These are phyloP conservation scores for Russula earlei DNA, from an alignment of 768 basidiomycete genomes.

Conservation along the genomic window DNA sequence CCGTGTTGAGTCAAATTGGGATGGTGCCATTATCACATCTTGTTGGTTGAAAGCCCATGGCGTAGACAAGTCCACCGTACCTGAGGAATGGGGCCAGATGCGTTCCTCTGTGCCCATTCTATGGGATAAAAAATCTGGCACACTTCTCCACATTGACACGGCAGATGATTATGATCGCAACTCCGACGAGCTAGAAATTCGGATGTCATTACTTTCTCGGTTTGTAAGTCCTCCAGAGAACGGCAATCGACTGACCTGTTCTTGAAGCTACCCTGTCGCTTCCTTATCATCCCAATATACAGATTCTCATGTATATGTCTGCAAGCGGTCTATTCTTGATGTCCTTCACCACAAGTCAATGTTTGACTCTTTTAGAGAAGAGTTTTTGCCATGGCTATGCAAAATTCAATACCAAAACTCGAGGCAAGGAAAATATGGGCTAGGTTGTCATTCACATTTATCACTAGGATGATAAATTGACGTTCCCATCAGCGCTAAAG, in stretches of 20 bases:
- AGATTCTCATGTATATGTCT: constrained; percentile 90
- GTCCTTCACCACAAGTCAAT: constrained; percentile 56
- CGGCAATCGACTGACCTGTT: background rate
- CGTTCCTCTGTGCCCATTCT: constrained; percentile 43
- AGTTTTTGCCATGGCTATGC: constrained; percentile 89
- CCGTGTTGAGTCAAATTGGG: constrained; percentile 56
- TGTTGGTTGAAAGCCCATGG: constrained; percentile 51
- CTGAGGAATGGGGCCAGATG: constrained; percentile 59
- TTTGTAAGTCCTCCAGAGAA: constrained; percentile 28
- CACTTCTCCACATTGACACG: constrained; percentile 65
- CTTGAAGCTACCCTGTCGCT: constrained; percentile 56
- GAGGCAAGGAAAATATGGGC: constrained; percentile 50
- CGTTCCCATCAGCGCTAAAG: constrained; percentile 34
- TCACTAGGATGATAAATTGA: background rate
- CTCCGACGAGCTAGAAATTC: constrained; percentile 59
- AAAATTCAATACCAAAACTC: constrained; percentile 69
- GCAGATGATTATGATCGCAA: constrained; percentile 59
- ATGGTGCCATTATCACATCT: constrained; percentile 53
- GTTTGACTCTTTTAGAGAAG: constrained; percentile 78
- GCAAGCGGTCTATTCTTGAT: constrained; percentile 64
- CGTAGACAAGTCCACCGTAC: constrained; percentile 43
- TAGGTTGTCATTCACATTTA: constrained; percentile 31
- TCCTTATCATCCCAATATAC: constrained; percentile 57
- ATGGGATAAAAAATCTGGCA: constrained; percentile 57
- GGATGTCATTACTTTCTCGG: constrained; percentile 67